Evolutionary conservation across 345 rosid species (phyloP).

Genomic region (Bruguiera sexangula): DNA sequence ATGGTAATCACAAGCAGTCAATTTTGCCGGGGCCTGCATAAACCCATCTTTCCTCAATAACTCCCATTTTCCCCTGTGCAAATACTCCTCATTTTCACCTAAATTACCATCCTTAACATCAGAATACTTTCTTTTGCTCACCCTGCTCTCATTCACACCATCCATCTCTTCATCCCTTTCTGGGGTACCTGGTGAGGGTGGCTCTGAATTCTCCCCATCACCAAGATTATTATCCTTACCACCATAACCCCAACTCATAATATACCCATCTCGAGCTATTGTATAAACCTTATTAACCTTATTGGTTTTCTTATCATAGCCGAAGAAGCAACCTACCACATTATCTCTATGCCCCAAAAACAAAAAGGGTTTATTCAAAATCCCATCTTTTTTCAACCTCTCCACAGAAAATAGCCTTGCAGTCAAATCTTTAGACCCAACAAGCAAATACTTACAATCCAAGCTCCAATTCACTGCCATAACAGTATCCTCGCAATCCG

Average conservation of each 20-base stretch:
- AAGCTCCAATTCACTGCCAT: slow-evolving; percentile 69
- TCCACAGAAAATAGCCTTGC: slow-evolving; percentile 67
- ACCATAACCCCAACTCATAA: slow-evolving; percentile 69
- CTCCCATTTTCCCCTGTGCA: slow-evolving; percentile 71
- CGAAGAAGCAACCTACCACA: slow-evolving; percentile 81
- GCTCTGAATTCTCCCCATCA: slow-evolving; percentile 38
- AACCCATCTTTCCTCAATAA: slow-evolving; percentile 78
- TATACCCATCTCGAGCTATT: slow-evolving; percentile 66
- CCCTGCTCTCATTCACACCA: slow-evolving; percentile 10
- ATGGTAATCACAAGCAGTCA: slow-evolving; percentile 83
- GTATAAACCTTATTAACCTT: slow-evolving; percentile 60
- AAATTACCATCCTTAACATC: slow-evolving; percentile 41
- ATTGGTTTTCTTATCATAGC: slow-evolving; percentile 59
- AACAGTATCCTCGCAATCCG: slow-evolving; percentile 67
- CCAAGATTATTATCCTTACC: slow-evolving; percentile 30
- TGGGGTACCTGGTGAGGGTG: slow-evolving; percentile 64
- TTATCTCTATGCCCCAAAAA: slow-evolving; percentile 86
- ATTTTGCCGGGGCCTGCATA: slow-evolving; percentile 60
- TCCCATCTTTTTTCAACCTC: slow-evolving; percentile 50
- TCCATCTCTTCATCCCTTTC: slow-evolving; percentile 39
- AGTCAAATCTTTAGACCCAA: slow-evolving; percentile 81
- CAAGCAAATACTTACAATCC: slow-evolving; percentile 70
- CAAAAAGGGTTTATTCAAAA: slow-evolving; percentile 63
- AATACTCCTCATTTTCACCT: slow-evolving; percentile 36
- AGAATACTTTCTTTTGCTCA: slow-evolving; percentile 57